Evolutionary conservation across 2,329 filamentous ascomycete genomes (phyloP).

Genomic region (Penicillium polonicum): DNA sequence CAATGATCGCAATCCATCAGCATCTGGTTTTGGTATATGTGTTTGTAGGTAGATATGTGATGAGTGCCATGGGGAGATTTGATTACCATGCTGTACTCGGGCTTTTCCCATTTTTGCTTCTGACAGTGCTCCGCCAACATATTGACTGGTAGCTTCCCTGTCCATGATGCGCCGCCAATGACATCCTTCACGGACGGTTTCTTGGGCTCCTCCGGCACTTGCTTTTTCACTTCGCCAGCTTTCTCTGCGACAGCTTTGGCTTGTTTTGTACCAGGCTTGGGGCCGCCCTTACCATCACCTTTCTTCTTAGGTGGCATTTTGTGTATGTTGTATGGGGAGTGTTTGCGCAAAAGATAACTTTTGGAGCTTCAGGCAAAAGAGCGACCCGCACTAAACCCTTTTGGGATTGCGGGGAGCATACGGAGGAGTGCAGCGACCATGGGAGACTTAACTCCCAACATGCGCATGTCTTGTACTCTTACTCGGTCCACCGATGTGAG

Average conservation of each 20-base stretch:
- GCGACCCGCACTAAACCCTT: constrained; percentile 35
- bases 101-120: constrained; percentile 92
- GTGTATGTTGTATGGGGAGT: not conserved
- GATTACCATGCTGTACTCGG: constrained; percentile 77
- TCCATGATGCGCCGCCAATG: constrained; percentile 95
- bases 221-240: constrained; percentile 33
- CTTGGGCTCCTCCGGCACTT: constrained; percentile 49
- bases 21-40: constrained; percentile 2
- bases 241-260: constrained; percentile 41
- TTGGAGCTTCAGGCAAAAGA: constrained; percentile 13
- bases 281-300: constrained; percentile 38
- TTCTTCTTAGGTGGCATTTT: constrained; percentile 46
- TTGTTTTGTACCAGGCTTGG: constrained; percentile 43
- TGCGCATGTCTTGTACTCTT: not conserved
- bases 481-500: not conserved
- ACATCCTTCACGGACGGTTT: constrained; percentile 68
- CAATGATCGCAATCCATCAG: constrained; percentile 17
- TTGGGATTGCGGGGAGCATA: constrained; percentile 26
- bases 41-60: not conserved
- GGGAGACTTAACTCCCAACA: not conserved
- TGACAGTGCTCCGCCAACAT: constrained; percentile 92
- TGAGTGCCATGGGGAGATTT: not conserved
- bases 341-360: constrained; percentile 10
- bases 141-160: constrained; percentile 92
- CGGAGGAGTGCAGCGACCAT: not conserved